Evolutionary conservation across 1,284 basidiomycete species (phyloP).

Genomic region (Puccinia novopanici): DNA sequence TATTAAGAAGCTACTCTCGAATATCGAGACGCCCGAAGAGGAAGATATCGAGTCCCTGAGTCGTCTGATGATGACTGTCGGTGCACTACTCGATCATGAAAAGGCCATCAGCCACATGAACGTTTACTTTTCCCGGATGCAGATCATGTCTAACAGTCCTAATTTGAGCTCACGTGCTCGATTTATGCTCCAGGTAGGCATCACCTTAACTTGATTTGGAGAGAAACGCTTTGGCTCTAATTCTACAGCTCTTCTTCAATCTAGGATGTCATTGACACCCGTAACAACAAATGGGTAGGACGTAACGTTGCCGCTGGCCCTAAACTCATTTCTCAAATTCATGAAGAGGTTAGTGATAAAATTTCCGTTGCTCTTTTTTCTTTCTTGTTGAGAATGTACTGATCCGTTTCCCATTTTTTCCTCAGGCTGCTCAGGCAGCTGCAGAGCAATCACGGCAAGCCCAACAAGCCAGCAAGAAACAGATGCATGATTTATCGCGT

Average conservation of each 20-base stretch:
- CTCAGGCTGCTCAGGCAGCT: conserved; percentile 47
- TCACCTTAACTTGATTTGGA: neutral
- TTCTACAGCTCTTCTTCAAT: neutral
- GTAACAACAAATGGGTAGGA: conserved; percentile 40
- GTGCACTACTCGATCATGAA: conserved; percentile 70
- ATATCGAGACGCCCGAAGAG: conserved; percentile 91
- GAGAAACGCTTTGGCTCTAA: neutral
- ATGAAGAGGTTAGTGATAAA: conserved; percentile 27
- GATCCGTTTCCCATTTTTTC: neutral
- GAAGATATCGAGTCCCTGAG: conserved; percentile 96
- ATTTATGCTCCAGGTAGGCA: conserved; percentile 55
- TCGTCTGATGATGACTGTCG: conserved; percentile 87
- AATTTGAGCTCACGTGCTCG: conserved; percentile 45
- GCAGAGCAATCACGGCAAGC: conserved; percentile 37
- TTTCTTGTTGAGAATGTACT: neutral
- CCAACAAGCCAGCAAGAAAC: conserved; percentile 35
- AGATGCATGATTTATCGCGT: conserved; percentile 36
- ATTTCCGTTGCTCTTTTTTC: neutral
- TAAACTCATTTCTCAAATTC: conserved; percentile 43
- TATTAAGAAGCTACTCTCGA: conserved; percentile 87
- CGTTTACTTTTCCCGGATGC: conserved; percentile 88
- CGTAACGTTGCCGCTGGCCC: conserved; percentile 35
- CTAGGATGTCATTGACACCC: conserved; percentile 48
- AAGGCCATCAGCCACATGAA: conserved; percentile 84
- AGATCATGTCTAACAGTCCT: conserved; percentile 71